These are phyloP conservation scores for Moringa oleifera DNA, from an alignment of 345 rosid genomes.

Conservation along the genomic window DNA sequence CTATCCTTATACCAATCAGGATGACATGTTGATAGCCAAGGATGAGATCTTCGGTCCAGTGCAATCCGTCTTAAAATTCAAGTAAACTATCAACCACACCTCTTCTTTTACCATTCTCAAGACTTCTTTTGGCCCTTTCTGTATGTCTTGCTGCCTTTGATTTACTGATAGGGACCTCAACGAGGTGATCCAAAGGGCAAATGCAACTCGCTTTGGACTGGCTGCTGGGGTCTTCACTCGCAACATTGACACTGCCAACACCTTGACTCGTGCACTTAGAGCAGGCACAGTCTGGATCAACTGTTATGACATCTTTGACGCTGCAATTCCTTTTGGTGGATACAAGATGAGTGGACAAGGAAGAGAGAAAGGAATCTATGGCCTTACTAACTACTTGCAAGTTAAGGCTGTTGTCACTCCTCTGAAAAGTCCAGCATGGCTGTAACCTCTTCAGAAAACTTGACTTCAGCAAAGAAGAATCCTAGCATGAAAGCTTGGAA, in stretches of 20 bases:
- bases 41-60: constrained; percentile 82
- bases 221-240: constrained; percentile 68
- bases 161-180: constrained; percentile 36
- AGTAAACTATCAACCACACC: constrained; percentile 25
- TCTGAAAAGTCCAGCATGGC: constrained; percentile 60
- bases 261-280: constrained; percentile 45
- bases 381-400: constrained; percentile 63
- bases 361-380: constrained; percentile 58
- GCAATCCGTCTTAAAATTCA: constrained; percentile 66
- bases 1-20: constrained; percentile 22
- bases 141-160: neutral
- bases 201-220: constrained; percentile 36
- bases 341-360: constrained; percentile 75
- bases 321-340: constrained; percentile 70
- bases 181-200: constrained; percentile 52
- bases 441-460: constrained; percentile 27
- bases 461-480: neutral
- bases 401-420: constrained; percentile 68
- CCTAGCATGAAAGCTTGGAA: neutral
- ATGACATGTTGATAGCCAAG: constrained; percentile 60
- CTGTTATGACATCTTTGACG: constrained; percentile 61
- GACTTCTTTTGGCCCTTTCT: neutral
- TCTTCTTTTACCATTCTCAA: neutral
- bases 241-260: constrained; percentile 59
- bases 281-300: constrained; percentile 68